Base-by-base conservation (phyloP, 1,284 basidiomycete species). In the Tylopilus orsonianus region DNA sequence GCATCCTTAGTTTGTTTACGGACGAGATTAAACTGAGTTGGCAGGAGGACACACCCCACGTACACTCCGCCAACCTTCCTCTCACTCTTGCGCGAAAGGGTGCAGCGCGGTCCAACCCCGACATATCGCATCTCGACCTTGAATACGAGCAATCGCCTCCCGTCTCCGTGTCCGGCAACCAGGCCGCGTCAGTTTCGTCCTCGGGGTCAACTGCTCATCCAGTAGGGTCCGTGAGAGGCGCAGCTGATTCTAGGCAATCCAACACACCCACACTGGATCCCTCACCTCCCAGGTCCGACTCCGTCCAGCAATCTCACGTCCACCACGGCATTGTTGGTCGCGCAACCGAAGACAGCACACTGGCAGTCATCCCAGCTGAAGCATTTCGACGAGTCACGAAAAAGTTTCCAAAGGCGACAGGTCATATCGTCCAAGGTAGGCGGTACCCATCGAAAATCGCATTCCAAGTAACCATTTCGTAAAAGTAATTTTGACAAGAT, bases 311-410 rank as follows among this genome's bases (percentile, higher is more conserved):
- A 16, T 62, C 64, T 36, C 65, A 66, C 26, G 57, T 72, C 16
- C 78, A 79, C 58, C 77, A 81, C 56, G 85, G 86, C 6, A 79
- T 86, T 3, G 83, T 98, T 26, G 95, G 94, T 12, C 78, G 95
- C 24, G 97, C 96, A 3, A 89, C 87, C 1, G 88, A 91, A 46
- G 96, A 99, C 64, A 93, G 92, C 4, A 98, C 96, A 0, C 74
- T 99, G 8, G 97, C 96, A n/a, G 96, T 99, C 13, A 98, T 99
- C 47, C 97, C 96, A 5, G 95, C 96, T 1, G 93, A 97, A 65
- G 97, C 96, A 4, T 99, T 99, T 72, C 80, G 87, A 53, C 75
- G 93, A 38, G 74, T 93, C 37, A 98, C 95, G 1, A 91, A 93
- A 68, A 94, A 96, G 65, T 97, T 90, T 60, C 96, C 96, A 0